Base-by-base conservation (phyloP, 495 filamentous ascomycete species). In the Symbiotaphrina buchneri region DNA sequence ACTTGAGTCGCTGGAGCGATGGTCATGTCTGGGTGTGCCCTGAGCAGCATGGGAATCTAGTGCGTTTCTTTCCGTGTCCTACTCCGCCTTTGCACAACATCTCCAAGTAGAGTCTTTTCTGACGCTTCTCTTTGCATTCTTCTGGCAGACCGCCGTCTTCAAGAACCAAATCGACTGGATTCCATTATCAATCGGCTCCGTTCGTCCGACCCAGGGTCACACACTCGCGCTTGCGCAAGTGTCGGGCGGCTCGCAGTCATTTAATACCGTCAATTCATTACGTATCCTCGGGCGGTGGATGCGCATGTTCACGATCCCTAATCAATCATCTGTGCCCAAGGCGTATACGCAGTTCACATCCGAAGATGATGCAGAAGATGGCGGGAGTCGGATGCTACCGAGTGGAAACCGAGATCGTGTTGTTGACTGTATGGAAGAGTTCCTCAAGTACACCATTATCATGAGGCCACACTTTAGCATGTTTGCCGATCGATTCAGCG, bases 161-260 rank as follows among this genome's bases (percentile, higher is more conserved):
- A 77, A 80, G 39, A 74, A 75, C 34, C 70, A 78, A 34, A 77
- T 78, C 29, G 73, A 77, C 47, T 79, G 71, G 73, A 73, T 77
- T 28, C 73, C 73, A 3, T 49, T 79, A 0, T 56, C 45, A 1
- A 65, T 60, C 0, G 70, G 71, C 6, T 61, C 59, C 19, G 63
- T 79, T 0, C 65, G 72, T 7, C 73, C 72, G 1, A 78, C 73
- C 0, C 71, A 79, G 44, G 69, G 69, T 24, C 57, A 71, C 1
- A 79, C 72, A 0, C 54, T 79, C 0, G 61, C 65, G 2, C 59
- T 79, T 28, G 61, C 63, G 0, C 67, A 74, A 38, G 68, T 79
- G 2, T 65, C 53, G 30, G 71, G 73, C 21, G 73, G 73, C 2
- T 68, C 61, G 3, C 72, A 80, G 42, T 71, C 63, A 0, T 80